Conservation (phyloP, 805 yeast genomes). For the Yueomyces sp. region DNA sequence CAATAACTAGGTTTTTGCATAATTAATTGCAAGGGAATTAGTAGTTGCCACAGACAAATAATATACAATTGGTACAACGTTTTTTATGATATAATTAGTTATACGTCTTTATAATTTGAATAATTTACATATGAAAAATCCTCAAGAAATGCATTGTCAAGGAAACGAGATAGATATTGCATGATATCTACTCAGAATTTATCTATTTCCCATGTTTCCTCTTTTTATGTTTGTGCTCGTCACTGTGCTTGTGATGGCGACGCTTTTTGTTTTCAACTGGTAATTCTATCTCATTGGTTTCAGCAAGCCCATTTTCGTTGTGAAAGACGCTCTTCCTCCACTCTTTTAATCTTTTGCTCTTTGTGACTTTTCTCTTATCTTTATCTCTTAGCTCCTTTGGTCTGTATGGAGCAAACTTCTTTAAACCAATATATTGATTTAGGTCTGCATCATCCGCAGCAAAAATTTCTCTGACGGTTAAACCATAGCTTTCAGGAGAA, state of each 20-base stretch:
- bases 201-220: background rate
- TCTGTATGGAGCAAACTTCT: conserved; percentile 89
- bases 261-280: conserved; percentile 10
- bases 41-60: too few relatives aligned
- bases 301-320: conserved; percentile 35
- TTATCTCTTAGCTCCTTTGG: conserved; percentile 54
- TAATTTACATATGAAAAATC: too few relatives aligned
- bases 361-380: conserved; percentile 75
- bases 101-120: too few relatives aligned
- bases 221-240: conserved; percentile 1
- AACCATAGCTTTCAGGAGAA: conserved; percentile 86
- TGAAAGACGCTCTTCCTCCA: conserved; percentile 83
- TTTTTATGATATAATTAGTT: too few relatives aligned
- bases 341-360: conserved; percentile 67
- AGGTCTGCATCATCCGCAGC: conserved; percentile 79
- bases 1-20: too few relatives aligned
- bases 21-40: too few relatives aligned
- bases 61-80: too few relatives aligned
- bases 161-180: too few relatives aligned
- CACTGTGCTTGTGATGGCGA: conserved; percentile 1
- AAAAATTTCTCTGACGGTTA: conserved; percentile 73
- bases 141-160: too few relatives aligned
- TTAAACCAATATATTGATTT: conserved; percentile 75
- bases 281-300: conserved; percentile 13
- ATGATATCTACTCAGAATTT: too few relatives aligned